These are phyloP conservation scores for Penicillium sp. DNA, from an alignment of 2,329 filamentous ascomycete species.

Conservation along the genomic window DNA sequence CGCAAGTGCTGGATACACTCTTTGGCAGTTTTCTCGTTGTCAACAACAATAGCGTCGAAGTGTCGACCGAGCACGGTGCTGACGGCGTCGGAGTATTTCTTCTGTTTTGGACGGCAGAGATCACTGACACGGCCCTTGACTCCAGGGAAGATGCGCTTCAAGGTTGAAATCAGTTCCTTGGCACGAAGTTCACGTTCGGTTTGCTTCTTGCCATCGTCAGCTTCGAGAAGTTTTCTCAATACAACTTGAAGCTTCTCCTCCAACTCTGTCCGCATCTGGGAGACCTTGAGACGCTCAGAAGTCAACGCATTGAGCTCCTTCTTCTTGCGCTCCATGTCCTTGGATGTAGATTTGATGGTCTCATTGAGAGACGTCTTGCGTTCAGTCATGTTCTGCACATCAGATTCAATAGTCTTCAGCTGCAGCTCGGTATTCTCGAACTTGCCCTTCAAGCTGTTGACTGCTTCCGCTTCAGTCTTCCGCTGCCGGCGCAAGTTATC, in stretches of 20 bases:
- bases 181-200: constrained; percentile 74
- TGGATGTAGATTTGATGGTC: constrained; percentile 63
- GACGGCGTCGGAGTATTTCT: constrained; percentile 91
- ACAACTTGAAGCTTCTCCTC: constrained; percentile 88
- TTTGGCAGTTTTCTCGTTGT: constrained; percentile 88
- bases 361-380: constrained; percentile 62
- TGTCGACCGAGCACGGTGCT: constrained; percentile 87
- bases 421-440: constrained; percentile 74
- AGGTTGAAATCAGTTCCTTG: constrained; percentile 76
- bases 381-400: constrained; percentile 65
- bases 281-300: constrained; percentile 75
- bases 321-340: constrained; percentile 82
- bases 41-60: constrained; percentile 91
- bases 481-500: constrained; percentile 83
- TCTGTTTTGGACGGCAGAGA: constrained; percentile 92
- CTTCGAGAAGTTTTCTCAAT: constrained; percentile 74
- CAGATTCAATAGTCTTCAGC: constrained; percentile 68
- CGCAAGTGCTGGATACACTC: constrained; percentile 94
- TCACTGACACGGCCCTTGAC: constrained; percentile 88
- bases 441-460: constrained; percentile 83
- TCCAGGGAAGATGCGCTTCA: constrained; percentile 88
- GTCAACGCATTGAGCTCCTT: constrained; percentile 82
- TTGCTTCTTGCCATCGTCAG: constrained; percentile 79
- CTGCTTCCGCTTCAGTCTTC: constrained; percentile 86
- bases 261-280: constrained; percentile 78